These are phyloP conservation scores for Stylosanthes scabra DNA, from an alignment of 331 rosid species.

Conservation along the genomic window DNA sequence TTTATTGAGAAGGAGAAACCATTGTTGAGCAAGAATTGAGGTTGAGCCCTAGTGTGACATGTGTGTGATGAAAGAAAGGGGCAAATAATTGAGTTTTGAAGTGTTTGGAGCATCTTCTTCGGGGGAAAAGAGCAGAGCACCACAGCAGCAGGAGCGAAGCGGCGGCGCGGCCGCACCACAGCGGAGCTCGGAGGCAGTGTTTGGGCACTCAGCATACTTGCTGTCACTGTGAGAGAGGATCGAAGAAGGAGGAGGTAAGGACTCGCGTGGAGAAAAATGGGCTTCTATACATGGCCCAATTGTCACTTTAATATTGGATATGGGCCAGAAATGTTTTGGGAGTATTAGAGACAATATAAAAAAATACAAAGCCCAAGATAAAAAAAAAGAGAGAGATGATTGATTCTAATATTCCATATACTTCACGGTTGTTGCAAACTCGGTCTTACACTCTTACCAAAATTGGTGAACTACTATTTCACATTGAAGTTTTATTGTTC, in stretches of 20 bases:
- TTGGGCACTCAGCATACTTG: not conserved
- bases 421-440: not conserved
- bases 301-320: too few species aligned
- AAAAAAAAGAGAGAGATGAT: not conserved
- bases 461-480: not conserved
- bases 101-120: slow-evolving; percentile 14
- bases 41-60: slow-evolving; percentile 29
- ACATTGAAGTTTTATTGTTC: not conserved
- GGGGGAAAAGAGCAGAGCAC: too few species aligned
- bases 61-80: slow-evolving; percentile 23
- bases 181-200: too few species aligned
- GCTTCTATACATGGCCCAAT: too few species aligned
- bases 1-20: slow-evolving; percentile 32
- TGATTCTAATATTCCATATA: not conserved
- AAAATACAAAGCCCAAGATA: too few species aligned
- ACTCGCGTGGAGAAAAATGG: too few species aligned
- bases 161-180: too few species aligned
- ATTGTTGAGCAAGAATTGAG: slow-evolving; percentile 11
- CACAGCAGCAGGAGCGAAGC: too few species aligned
- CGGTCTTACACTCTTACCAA: not conserved
- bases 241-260: too few species aligned
- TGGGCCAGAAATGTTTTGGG: not conserved
- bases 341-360: too few species aligned
- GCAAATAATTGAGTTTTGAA: slow-evolving; percentile 28
- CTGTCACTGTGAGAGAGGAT: not conserved